Conservation (phyloP, 495 filamentous ascomycete genomes). For the Pseudomonodictys pantanalensis region DNA sequence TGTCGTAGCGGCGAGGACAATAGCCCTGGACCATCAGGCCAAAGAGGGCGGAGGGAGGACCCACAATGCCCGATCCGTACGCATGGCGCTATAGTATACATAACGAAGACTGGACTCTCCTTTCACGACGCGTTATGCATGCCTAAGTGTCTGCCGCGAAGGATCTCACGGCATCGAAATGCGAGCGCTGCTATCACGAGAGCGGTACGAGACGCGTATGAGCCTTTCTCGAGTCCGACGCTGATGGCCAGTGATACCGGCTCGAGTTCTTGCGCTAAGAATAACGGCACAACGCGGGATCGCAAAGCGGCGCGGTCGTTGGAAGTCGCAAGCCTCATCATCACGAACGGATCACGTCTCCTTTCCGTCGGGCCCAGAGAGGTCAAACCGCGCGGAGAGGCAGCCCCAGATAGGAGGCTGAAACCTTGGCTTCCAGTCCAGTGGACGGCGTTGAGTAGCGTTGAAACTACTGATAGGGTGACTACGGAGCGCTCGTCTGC, state of each 20-base stretch:
- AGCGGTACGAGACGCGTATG: not conserved
- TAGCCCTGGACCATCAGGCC: too few species aligned
- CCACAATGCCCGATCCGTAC: too few species aligned
- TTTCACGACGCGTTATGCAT: too few species aligned
- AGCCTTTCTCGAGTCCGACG: not conserved
- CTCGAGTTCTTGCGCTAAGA: conserved; percentile 7
- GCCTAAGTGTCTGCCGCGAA: too few species aligned
- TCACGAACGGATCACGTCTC: conserved; percentile 24
- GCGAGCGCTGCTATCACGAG: not conserved
- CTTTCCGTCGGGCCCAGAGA: conserved; percentile 14
- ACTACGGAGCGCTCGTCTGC: conserved; percentile 1
- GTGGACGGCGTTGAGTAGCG: not conserved
- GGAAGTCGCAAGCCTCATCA: conserved; percentile 1
- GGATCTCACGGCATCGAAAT: too few species aligned
- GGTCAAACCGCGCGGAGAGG: conserved; percentile 1
- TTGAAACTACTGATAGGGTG: conserved; percentile 9
- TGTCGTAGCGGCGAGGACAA: too few species aligned
- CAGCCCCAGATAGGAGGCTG: conserved; percentile 17
- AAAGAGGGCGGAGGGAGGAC: too few species aligned
- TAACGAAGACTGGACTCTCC: too few species aligned
- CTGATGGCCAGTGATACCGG: not conserved
- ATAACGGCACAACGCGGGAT: not conserved
- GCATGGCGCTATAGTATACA: too few species aligned
- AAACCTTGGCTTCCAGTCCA: conserved; percentile 17
- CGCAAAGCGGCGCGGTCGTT: not conserved